A percentile compares a stretch with the other conserved stretches of the same genome.
Conservation (phyloP, 176 grass and related monocot species). For the Paspalum vaginatum region DNA sequence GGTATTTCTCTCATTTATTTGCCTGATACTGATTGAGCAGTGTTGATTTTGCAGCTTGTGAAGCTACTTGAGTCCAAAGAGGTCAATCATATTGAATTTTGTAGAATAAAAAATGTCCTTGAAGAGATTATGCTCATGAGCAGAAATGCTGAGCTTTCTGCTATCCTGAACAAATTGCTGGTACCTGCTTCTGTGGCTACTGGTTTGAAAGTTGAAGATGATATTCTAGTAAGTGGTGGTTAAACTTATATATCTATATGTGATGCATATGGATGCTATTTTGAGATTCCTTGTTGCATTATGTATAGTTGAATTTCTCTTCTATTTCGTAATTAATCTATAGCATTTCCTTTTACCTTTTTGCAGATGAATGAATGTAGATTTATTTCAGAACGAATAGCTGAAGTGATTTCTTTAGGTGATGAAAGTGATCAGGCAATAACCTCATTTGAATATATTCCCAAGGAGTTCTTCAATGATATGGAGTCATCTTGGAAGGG, state of each 20-base stretch:
- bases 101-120: conserved; percentile 88
- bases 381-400: conserved; percentile 77
- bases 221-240: conserved; percentile 64
- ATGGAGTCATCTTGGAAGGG: conserved; percentile 97
- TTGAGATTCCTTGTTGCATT: not conserved
- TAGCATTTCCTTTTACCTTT: conserved; percentile 22
- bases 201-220: conserved; percentile 85
- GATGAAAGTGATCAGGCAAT: conserved; percentile 82
- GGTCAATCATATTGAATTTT: conserved; percentile 94
- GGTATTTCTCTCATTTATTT: conserved; percentile 43
- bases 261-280: not conserved
- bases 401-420: conserved; percentile 72
- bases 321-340: conserved; percentile 1
- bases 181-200: conserved; percentile 70
- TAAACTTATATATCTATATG: no score
- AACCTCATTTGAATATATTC: conserved; percentile 72
- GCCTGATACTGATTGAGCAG: conserved; percentile 28
- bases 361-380: conserved; percentile 80
- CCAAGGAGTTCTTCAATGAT: conserved; percentile 89
- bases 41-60: conserved; percentile 78
- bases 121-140: conserved; percentile 89
- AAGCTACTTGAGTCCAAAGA: conserved; percentile 95
- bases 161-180: conserved; percentile 63
- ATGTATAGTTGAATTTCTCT: not conserved
- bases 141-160: conserved; percentile 71